Percentiles rank a stretch among this genome's conserved stretches.
phyloP scores from a whole-genome alignment of 2,329 filamentous ascomycete species.

The Nemania sp. region DNA sequence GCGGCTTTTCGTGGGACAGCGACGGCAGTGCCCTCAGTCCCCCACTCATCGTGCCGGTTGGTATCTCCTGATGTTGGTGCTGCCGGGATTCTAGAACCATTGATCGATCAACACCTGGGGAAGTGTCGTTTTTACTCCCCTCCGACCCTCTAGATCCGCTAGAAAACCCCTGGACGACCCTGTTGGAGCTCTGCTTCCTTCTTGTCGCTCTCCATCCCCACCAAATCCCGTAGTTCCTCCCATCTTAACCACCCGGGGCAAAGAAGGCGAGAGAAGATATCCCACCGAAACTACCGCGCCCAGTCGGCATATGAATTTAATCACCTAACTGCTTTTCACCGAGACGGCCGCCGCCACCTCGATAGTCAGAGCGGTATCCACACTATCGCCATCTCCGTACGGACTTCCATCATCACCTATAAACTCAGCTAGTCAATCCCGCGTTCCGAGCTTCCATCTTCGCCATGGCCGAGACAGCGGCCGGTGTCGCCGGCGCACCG shows the following conservation, averaged over 20 bases:
- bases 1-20: constrained; percentile 9
- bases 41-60: constrained; percentile 5
- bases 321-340: constrained; percentile 16
- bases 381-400: constrained; percentile 14
- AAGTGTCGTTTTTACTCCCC: constrained; percentile 7
- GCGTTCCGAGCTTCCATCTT: constrained; percentile 12
- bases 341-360: constrained; percentile 14
- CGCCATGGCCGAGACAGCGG: constrained; percentile 33
- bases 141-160: constrained; percentile 11
- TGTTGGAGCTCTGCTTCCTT: constrained; percentile 15
- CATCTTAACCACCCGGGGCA: neutral
- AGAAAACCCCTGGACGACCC: constrained; percentile 16
- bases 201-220: constrained; percentile 22
- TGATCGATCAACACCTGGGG: constrained; percentile 7
- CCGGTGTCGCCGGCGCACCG: constrained; percentile 23
- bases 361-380: constrained; percentile 17
- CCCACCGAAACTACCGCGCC: neutral
- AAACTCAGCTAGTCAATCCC: constrained; percentile 1
- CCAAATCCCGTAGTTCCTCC: constrained; percentile 16
- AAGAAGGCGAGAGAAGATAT: neutral
- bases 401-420: neutral
- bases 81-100: constrained; percentile 8
- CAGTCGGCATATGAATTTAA: constrained; percentile 14
- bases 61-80: constrained; percentile 1
- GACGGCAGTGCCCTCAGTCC: constrained; percentile 11